Percentiles rank a stretch among this genome's conserved stretches.
phyloP scores from a whole-genome alignment of 2,329 filamentous ascomycete genomes.

The Hymenoscyphus fraxineus region DNA sequence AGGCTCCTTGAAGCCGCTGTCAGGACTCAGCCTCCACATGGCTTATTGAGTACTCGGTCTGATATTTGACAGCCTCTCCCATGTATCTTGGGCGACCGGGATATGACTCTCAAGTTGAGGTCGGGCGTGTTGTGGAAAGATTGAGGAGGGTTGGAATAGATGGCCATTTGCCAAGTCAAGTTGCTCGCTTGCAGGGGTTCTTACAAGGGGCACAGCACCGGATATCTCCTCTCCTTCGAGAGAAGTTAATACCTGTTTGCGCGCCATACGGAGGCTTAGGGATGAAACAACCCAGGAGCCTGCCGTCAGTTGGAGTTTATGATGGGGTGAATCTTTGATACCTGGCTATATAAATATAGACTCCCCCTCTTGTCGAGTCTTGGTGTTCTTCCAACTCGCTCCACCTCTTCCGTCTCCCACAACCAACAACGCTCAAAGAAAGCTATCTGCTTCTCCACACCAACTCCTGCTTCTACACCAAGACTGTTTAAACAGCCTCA shows the following conservation, averaged over 20 bases:
- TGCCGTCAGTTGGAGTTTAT: neutral
- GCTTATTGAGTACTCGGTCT: neutral
- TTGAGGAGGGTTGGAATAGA: neutral
- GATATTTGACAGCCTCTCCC: neutral
- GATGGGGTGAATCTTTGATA: neutral
- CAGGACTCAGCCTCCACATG: neutral
- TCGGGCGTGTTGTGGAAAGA: neutral
- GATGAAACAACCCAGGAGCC: neutral
- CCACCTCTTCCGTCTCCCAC: neutral
- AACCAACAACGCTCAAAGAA: too few relatives aligned
- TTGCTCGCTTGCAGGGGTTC: neutral
- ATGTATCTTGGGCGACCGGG: neutral
- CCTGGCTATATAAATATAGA: conserved; percentile 1
- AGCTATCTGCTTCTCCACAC: too few relatives aligned
- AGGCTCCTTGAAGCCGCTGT: neutral
- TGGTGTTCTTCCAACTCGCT: neutral
- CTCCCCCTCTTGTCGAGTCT: neutral
- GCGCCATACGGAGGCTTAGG: neutral
- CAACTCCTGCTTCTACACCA: neutral
- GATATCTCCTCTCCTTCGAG: too few relatives aligned
- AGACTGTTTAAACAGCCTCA: neutral
- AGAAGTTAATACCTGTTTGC: neutral
- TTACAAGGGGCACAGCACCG: neutral
- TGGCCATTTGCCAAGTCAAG: neutral
- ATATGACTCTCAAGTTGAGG: neutral